Base-by-base conservation (phyloP, 352 stramenopile species). In the Phytophthora capsici region DNA sequence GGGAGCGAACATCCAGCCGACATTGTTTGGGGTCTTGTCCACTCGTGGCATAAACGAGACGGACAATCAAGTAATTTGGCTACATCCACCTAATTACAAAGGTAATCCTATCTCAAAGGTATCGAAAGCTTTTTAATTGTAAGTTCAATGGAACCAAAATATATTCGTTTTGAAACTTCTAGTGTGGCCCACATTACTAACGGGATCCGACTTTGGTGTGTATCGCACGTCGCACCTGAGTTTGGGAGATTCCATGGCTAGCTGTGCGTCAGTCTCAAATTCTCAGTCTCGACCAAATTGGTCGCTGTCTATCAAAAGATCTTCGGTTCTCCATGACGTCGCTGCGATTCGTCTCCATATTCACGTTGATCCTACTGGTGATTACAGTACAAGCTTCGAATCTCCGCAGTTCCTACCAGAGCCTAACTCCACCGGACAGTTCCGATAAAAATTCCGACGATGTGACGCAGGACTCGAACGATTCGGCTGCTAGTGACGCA, bases 231-330 rank as follows among this genome's bases (percentile, higher is more conserved):
- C 17, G 26, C 60, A 57, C 45, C n/a, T 40, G 38, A 59, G 37
- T 66, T 26, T 44, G 26, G 25, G 28, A 34, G 28, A 34, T 34
- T 34, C 28, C 17, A 30, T 14, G 32, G 4, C 3, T 40, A 60
- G 52, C 38, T 49, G 52, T 28, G 26, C 44, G 59, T 52, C 60
- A 69, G 46, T 69, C 60, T 47, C 44, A 13, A 52, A 63, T 63
- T 59, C 47, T 56, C 60, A 23, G 60, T 37, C 60, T 30, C 40
- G 28, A 2, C 28, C 41, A 8, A 20, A 14, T 30, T 44, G 17
- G 37, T 26, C 37, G 22, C 45, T 57, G 34, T 63, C 59, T 22
- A 22, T 7, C 26, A 51, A 40, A 22, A 19, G 17, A 61, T 44
- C 34, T 55, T 34, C 23, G 16, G 9, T 17, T 23, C 26, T 16